A percentile compares a stretch with the other conserved stretches of the same genome.
Evolutionary conservation across 2,329 filamentous ascomycete genomes (phyloP).

Genomic region (Eutypa lata): DNA sequence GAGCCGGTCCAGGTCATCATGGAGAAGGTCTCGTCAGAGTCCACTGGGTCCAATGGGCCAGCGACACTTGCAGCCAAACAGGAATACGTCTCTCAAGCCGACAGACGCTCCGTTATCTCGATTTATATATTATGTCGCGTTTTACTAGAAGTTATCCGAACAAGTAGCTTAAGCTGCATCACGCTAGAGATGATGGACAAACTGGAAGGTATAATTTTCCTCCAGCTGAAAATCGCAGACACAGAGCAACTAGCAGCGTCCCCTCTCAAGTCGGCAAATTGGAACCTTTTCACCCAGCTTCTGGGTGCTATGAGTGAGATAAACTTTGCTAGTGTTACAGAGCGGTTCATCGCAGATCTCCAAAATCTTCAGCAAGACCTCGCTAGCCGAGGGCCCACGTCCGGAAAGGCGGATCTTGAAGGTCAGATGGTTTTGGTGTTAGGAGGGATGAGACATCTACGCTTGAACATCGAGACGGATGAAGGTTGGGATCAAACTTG

Average conservation of each 20-base stretch:
- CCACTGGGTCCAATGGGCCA: conserved; percentile 31
- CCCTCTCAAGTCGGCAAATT: conserved; percentile 85
- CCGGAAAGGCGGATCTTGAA: conserved; percentile 65
- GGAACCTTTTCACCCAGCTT: conserved; percentile 89
- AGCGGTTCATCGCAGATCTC: conserved; percentile 78
- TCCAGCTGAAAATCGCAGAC: conserved; percentile 87
- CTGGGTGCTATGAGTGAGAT: conserved; percentile 95
- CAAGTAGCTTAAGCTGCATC: conserved; percentile 79
- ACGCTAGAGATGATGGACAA: conserved; percentile 91
- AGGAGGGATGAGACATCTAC: conserved; percentile 86
- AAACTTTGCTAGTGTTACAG: conserved; percentile 81
- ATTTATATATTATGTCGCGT: conserved; percentile 95
- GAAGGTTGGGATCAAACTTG: conserved; percentile 83
- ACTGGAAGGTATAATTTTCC: conserved; percentile 92
- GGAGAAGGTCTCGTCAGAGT: conserved; percentile 25
- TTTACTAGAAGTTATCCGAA: conserved; percentile 87
- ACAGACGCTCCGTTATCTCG: conserved; percentile 87
- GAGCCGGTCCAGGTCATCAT: conserved; percentile 58
- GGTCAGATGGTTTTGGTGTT: conserved; percentile 83
- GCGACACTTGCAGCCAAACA: conserved; percentile 52
- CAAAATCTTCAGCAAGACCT: conserved; percentile 75
- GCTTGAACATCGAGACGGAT: conserved; percentile 69
- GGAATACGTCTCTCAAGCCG: conserved; percentile 73
- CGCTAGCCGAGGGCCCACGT: conserved; percentile 62
- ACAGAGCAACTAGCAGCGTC: conserved; percentile 76